These are phyloP conservation scores for Coemansia sp. DNA, from an alignment of 192 early-diverging fungal genomes.

Conservation along the genomic window DNA sequence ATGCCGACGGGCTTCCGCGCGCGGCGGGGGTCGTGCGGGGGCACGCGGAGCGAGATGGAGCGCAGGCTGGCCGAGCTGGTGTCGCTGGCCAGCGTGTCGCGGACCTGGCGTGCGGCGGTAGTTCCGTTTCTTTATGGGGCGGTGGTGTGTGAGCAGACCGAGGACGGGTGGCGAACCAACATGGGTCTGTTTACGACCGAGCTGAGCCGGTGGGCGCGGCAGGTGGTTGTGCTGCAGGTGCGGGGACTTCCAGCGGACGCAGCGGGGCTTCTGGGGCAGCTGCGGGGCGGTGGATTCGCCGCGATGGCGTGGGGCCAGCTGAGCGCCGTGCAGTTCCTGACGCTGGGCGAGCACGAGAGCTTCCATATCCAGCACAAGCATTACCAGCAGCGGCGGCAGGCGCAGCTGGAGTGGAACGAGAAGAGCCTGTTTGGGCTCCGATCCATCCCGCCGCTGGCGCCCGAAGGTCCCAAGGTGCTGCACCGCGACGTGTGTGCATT, in stretches of 20 bases:
- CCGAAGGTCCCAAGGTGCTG: too few relatives aligned
- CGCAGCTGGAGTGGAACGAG: too few relatives aligned
- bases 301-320: background rate
- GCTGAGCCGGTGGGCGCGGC: background rate
- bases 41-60: background rate
- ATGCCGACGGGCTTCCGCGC: background rate
- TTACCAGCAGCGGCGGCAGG: background rate
- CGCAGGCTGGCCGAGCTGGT: background rate
- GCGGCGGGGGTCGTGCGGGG: too few relatives aligned
- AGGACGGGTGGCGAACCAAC: conserved; percentile 14
- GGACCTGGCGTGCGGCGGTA: conserved; percentile 9
- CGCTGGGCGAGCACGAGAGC: background rate
- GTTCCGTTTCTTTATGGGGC: conserved; percentile 9
- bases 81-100: background rate
- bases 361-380: background rate
- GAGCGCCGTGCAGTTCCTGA: background rate
- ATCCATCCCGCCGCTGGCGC: too few relatives aligned
- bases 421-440: too few relatives aligned
- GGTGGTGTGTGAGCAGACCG: conserved; percentile 8
- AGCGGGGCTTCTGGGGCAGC: background rate
- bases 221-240: conserved; percentile 1
- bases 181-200: background rate
- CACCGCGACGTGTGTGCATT: too few relatives aligned
- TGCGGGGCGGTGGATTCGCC: background rate
- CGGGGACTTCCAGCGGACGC: background rate